Base-by-base conservation (phyloP, 306 rosid species). In the Trifolium dubium region DNA sequence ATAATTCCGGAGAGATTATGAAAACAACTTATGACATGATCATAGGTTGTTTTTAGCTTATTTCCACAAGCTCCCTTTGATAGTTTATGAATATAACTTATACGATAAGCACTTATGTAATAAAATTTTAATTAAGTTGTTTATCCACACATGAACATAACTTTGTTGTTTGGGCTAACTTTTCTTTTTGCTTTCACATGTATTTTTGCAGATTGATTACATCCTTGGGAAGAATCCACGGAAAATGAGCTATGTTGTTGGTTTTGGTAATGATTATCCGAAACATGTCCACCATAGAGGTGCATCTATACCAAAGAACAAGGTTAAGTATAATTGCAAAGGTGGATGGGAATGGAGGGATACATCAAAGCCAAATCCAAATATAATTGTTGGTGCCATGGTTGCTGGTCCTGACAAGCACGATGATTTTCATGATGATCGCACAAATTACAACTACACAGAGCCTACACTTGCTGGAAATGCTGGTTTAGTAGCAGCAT, bases 261-360 rank as follows among this genome's bases (percentile, higher is more conserved):
- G 98, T 54, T 91, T 93, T 71, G 98, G 98, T 13, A 79, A 83
- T 77, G 89, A 86, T 60, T 93, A 89, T 82, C 98, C 98, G 2
- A 93, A 85, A 85, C 97, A 86, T 11, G 96, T 88, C 71, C 98
- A 93, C 85, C 98, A 93, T 71, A 89, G 98, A 87, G 98, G 83
- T 28, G 98, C 98, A 34, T 93, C 98, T 29, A 89, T 93, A 77
- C 98, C 96, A 2, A 93, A 91, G 88, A 91, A 89, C 74, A 91
- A 86, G 89, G 79, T 93, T 74, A 89, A 80, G 79, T 93, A 93
- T 75, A 93, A 79, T 82, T 93, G 98, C 62, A 91, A 91, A 82
- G 98, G 97, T 60, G 98, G 98, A 61, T 89, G 98, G 98, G 89
- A 88, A 86, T 93, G 96, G 96, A 93, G 98, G 79, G 98, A 93